phyloP scores from a whole-genome alignment of 2,329 filamentous ascomycete genomes.

The Sarocladium brachiariae region DNA sequence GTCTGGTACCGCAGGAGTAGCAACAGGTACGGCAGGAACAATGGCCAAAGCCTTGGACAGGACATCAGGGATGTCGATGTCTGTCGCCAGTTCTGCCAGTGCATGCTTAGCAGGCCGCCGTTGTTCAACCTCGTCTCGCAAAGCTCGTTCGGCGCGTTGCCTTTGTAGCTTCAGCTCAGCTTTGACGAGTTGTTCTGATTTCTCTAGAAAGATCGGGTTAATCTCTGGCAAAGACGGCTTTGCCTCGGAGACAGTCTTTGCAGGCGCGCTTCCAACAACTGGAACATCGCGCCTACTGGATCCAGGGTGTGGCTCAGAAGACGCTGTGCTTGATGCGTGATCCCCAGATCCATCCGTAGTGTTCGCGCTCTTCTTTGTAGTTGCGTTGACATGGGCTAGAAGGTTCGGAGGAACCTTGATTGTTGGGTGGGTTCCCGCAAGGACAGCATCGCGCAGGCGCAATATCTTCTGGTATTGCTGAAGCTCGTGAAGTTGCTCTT shows the following conservation, averaged over 20 bases:
- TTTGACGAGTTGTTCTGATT: conserved; percentile 76
- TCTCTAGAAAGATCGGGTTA: conserved; percentile 77
- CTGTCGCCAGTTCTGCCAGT: conserved; percentile 49
- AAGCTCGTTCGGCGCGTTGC: conserved; percentile 67
- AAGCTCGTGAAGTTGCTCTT: conserved; percentile 50
- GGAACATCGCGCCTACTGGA: not conserved
- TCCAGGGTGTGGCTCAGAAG: no score
- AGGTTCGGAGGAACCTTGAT: conserved; percentile 44
- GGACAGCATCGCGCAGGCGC: conserved; percentile 70
- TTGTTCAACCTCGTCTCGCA: conserved; percentile 73
- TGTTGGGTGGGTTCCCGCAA: conserved; percentile 66
- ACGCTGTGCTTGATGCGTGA: not conserved
- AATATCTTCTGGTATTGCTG: conserved; percentile 74
- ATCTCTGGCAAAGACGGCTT: conserved; percentile 44
- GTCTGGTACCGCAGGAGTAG: conserved; percentile 49
- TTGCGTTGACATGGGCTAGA: not conserved
- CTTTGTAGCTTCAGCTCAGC: conserved; percentile 76
- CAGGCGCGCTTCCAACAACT: not conserved
- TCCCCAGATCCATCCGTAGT: no score
- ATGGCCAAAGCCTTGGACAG: conserved; percentile 63
- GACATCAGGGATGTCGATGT: conserved; percentile 67
- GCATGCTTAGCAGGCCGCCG: conserved; percentile 37
- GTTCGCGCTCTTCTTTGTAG: not conserved
- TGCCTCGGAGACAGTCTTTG: not conserved
- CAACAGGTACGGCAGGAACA: conserved; percentile 61